A percentile compares a stretch with the other conserved stretches of the same genome.
These are phyloP conservation scores for Fusarium sp. DNA, from an alignment of 2,329 filamentous ascomycete genomes.

Conservation along the genomic window DNA sequence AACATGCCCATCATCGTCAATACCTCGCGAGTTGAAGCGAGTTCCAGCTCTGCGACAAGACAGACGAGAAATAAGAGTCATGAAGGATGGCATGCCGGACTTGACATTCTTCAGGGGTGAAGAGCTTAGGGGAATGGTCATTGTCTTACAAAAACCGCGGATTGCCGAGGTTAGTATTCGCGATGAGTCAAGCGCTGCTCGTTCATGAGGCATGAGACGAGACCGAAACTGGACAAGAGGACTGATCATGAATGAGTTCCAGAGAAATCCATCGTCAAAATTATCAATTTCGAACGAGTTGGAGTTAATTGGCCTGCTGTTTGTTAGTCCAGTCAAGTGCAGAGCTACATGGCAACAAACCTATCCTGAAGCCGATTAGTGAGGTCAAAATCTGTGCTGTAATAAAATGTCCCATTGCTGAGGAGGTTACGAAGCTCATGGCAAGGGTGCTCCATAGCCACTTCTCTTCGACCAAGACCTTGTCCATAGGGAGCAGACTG, in stretches of 20 bases:
- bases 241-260: slow-evolving; percentile 99
- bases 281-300: slow-evolving; percentile 90
- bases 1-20: slow-evolving; percentile 97
- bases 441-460: slow-evolving; percentile 86
- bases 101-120: slow-evolving; percentile 76
- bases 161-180: slow-evolving; percentile 94
- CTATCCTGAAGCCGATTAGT: slow-evolving; percentile 94
- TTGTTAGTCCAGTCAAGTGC: slow-evolving; percentile 20
- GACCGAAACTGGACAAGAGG: slow-evolving; percentile 91
- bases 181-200: slow-evolving; percentile 84
- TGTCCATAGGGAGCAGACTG: slow-evolving; percentile 57
- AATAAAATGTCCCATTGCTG: slow-evolving; percentile 95
- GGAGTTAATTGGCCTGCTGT: slow-evolving; percentile 75
- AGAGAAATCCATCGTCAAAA: slow-evolving; percentile 91
- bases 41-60: slow-evolving; percentile 94
- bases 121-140: slow-evolving; percentile 83
- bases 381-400: slow-evolving; percentile 97
- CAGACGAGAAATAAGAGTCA: slow-evolving; percentile 91
- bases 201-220: slow-evolving; percentile 80
- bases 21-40: slow-evolving; percentile 95
- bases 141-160: slow-evolving; percentile 88
- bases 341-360: slow-evolving; percentile 55
- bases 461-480: slow-evolving; percentile 74
- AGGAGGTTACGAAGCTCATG: slow-evolving; percentile 91
- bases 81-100: slow-evolving; percentile 81